A percentile compares a stretch with the other conserved stretches of the same genome.
phyloP scores from a whole-genome alignment of 2,329 filamentous ascomycete genomes.

The Phialophora expanda region DNA sequence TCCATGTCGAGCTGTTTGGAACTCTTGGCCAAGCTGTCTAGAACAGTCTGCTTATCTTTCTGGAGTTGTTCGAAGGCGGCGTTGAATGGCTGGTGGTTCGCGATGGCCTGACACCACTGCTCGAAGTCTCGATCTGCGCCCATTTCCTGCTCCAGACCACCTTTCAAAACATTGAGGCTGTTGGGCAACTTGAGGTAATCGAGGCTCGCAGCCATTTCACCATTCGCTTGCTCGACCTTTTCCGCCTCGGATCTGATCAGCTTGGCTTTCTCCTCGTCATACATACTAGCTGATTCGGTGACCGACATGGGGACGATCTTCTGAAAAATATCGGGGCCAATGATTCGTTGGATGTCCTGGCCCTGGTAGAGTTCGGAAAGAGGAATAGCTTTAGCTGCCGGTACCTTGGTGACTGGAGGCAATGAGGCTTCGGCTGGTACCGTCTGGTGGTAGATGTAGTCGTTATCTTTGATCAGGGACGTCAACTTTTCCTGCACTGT shows the following conservation, averaged over 20 bases:
- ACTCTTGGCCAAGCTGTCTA: conserved; percentile 74
- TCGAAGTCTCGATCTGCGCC: conserved; percentile 88
- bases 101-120: conserved; percentile 91
- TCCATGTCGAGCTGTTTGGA: conserved; percentile 93
- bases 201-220: conserved; percentile 92
- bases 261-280: conserved; percentile 98
- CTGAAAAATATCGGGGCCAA: conserved; percentile 93
- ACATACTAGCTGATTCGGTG: conserved; percentile 93
- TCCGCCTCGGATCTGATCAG: conserved; percentile 91
- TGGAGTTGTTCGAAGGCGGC: conserved; percentile 79
- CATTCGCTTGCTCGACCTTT: conserved; percentile 86
- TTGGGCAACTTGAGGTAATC: conserved; percentile 91
- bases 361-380: conserved; percentile 96
- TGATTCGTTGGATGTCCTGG: conserved; percentile 95
- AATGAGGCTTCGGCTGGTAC: conserved; percentile 85
- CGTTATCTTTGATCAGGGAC: conserved; percentile 86
- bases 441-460: conserved; percentile 96
- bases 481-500: conserved; percentile 80
- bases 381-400: conserved; percentile 94
- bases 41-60: conserved; percentile 75
- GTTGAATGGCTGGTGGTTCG: conserved; percentile 79
- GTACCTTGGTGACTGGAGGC: conserved; percentile 82
- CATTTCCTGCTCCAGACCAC: conserved; percentile 87
- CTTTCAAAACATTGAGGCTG: conserved; percentile 88
- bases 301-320: conserved; percentile 96